A percentile compares a stretch with the other conserved stretches of the same genome.
Evolutionary conservation across 345 rosid species (phyloP).

Genomic region (Passiflora organensis): DNA sequence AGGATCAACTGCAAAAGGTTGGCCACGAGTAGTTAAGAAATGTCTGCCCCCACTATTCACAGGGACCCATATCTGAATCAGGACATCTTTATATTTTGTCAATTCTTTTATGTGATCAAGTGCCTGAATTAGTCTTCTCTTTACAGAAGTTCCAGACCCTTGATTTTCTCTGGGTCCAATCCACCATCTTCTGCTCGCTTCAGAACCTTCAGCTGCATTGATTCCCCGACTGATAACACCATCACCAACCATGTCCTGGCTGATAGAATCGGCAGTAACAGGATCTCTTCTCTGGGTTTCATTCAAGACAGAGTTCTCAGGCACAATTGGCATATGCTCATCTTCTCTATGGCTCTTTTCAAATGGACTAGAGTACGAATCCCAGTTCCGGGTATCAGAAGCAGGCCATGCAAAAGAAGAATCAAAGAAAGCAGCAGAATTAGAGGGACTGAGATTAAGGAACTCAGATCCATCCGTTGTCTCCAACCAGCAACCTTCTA

Average conservation of each 20-base stretch:
- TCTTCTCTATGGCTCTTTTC: conserved; percentile 34
- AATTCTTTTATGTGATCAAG: conserved; percentile 52
- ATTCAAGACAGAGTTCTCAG: conserved; percentile 17
- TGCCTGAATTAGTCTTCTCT: conserved; percentile 62
- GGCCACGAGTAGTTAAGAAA: conserved; percentile 58
- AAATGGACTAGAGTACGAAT: conserved; percentile 21
- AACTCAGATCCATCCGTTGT: conserved; percentile 80
- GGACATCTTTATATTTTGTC: conserved; percentile 57
- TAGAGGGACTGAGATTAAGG: conserved; percentile 39
- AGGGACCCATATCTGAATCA: conserved; percentile 88
- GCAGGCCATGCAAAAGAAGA: conserved; percentile 40
- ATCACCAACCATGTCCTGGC: conserved; percentile 15
- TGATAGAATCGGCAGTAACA: conserved; percentile 16
- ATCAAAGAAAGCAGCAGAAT: conserved; percentile 37
- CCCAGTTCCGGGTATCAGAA: conserved; percentile 31
- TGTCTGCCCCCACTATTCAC: conserved; percentile 57
- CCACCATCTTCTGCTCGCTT: conserved; percentile 57
- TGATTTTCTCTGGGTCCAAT: conserved; percentile 50
- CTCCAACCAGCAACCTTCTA: conserved; percentile 94
- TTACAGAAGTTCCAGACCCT: conserved; percentile 45
- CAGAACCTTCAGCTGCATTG: conserved; percentile 28
- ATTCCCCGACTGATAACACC: conserved; percentile 11
- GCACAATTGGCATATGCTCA: conserved; percentile 22
- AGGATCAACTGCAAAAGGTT: conserved; percentile 60
- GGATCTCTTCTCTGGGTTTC: conserved; percentile 27